These are phyloP conservation scores for Phytophthora sp. DNA, from an alignment of 352 stramenopile species.

Conservation along the genomic window DNA sequence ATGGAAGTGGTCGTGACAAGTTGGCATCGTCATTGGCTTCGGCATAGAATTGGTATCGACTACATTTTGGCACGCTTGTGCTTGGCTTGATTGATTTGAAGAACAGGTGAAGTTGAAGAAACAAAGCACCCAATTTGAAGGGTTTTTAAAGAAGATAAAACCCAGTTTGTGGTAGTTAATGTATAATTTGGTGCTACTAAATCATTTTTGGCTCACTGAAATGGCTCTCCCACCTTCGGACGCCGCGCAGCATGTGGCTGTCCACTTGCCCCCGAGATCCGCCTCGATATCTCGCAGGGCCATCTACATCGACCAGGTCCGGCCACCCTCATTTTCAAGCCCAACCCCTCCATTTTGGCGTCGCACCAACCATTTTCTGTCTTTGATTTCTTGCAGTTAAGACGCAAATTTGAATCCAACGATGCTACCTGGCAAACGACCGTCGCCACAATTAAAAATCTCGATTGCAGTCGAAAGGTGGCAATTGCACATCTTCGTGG, in stretches of 20 bases:
- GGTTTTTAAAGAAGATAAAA: too few relatives aligned
- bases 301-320: constrained; percentile 25
- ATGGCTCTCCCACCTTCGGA: neutral
- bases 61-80: too few relatives aligned
- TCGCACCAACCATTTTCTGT: neutral
- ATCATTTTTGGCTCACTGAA: too few relatives aligned
- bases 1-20: too few relatives aligned
- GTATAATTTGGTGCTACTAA: too few relatives aligned
- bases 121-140: too few relatives aligned
- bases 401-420: constrained; percentile 31
- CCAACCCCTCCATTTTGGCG: too few relatives aligned
- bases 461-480: constrained; percentile 46
- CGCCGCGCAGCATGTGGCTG: neutral
- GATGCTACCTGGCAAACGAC: constrained; percentile 39
- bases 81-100: too few relatives aligned
- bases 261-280: neutral
- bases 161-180: too few relatives aligned
- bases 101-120: too few relatives aligned
- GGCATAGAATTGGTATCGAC: too few relatives aligned
- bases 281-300: constrained; percentile 12
- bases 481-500: neutral
- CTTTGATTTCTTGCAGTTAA: constrained; percentile 15
- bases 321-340: neutral
- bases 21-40: too few relatives aligned
- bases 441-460: constrained; percentile 42